A percentile compares a stretch with the other conserved stretches of the same genome.
Evolutionary conservation across 345 rosid genomes (phyloP).

Genomic region (Citrus sp.): DNA sequence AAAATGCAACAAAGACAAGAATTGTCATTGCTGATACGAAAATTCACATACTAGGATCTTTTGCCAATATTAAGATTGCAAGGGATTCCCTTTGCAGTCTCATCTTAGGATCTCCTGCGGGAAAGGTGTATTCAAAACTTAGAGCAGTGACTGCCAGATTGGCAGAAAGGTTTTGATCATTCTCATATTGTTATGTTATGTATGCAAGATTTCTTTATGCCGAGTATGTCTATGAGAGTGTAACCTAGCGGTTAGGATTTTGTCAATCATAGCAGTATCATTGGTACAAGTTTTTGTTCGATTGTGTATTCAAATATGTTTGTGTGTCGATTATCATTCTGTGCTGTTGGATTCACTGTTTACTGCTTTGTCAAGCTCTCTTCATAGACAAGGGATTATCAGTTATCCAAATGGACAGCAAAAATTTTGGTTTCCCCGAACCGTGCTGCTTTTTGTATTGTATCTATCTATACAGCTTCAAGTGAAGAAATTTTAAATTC

Average conservation of each 20-base stretch:
- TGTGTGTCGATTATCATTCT: not conserved
- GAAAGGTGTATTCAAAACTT: conserved; percentile 53
- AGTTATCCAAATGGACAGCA: no score
- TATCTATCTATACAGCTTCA: no score
- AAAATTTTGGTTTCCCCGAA: no score
- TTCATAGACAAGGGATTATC: not conserved
- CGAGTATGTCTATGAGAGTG: not conserved
- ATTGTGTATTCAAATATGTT: not conserved
- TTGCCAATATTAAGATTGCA: conserved; percentile 75
- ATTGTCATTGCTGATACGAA: conserved; percentile 81
- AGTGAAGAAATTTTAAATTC: no score
- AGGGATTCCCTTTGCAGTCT: conserved; percentile 85
- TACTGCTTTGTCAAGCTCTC: not conserved
- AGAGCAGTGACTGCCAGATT: conserved; percentile 37
- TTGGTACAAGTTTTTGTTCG: no score
- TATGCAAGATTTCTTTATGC: not conserved
- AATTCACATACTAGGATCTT: conserved; percentile 78
- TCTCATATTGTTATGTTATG: not conserved
- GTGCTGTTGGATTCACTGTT: not conserved
- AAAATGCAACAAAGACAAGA: conserved; percentile 79
- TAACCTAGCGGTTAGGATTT: not conserved
- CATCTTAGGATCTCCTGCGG: conserved; percentile 87
- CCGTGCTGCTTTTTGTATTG: no score
- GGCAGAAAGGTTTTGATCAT: conserved; percentile 38
- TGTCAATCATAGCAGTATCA: not conserved